Evolutionary conservation across 208 protist species (phyloP), one percentile per base, ranked within the genome.

Genomic region (Acanthamoeba sp.): DNA sequence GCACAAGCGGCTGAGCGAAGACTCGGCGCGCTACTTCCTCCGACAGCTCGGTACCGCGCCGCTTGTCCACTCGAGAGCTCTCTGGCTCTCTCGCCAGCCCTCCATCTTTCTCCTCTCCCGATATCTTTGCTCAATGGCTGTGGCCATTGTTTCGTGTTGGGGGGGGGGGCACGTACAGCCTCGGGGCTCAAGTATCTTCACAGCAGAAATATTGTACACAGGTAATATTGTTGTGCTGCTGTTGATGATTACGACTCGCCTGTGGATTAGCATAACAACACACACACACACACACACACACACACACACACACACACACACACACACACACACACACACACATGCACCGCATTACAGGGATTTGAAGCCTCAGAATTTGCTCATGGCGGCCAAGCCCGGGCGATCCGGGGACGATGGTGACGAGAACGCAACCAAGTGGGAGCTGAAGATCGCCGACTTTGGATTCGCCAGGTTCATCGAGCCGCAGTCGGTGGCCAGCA

Each of bases 391-490:
- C 55, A 91, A 71, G 59, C 22, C 12, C 9, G 29, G 45, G 42
- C 78, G 27, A 32, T 12, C 2, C 36, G 38, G 10, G 36, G 36
- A 22, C 20, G 69, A 27, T 22, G n/a, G 7, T 7, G 36, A 45
- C 36, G 22, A 38, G 22, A 36, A 48, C 36, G 6, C 6, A 5
- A 14, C 10, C 38, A 27, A 45, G 38, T 64, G 57, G 85, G 85
- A 73, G 32, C 57, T 91, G 16, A 91, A 91, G 40, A 91, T 91
- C 20, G 85, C 84, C 27, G 85, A 91, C 38, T 91, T 91, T 71
- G 85, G 85, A 18, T 91, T 91, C 42, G 85, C 85, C 5, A 52
- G 85, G 36, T 91, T 91, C 36, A 91, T 91, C 14, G 85, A 91
- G 16, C 55, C 85, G 7, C 55, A 91, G 59, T 91, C 85, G 20